phyloP scores from a whole-genome alignment of 805 yeast species.

The Cyberlindnera samutprakarnensis region DNA sequence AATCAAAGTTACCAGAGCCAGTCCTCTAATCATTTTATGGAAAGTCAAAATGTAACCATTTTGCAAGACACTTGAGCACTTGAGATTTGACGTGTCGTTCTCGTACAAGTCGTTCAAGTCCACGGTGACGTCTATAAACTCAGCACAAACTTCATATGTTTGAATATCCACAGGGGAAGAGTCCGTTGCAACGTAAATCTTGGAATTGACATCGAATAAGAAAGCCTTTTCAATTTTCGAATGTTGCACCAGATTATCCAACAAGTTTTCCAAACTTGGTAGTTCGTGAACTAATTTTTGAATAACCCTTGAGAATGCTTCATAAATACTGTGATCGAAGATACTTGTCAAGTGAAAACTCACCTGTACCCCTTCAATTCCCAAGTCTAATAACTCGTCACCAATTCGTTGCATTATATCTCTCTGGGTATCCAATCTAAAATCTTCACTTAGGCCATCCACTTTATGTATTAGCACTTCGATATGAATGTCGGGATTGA shows the following conservation, averaged over 20 bases:
- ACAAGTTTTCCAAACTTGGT: constrained; percentile 79
- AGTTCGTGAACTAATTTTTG: constrained; percentile 87
- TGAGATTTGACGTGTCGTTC: constrained; percentile 24
- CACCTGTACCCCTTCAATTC: constrained; percentile 85
- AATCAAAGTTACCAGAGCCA: constrained; percentile 83
- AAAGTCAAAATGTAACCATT: constrained; percentile 81
- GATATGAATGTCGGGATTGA: constrained; percentile 77
- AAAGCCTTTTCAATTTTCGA: constrained; percentile 90
- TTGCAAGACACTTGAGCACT: constrained; percentile 67
- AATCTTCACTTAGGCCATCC: constrained; percentile 92
- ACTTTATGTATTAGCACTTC: constrained; percentile 94
- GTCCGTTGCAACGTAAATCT: constrained; percentile 93
- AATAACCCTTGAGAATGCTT: constrained; percentile 88
- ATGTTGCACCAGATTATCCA: constrained; percentile 83
- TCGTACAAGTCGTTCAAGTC: constrained; percentile 74
- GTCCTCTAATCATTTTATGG: constrained; percentile 87
- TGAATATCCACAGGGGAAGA: constrained; percentile 93
- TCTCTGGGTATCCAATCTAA: constrained; percentile 87
- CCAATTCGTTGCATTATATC: constrained; percentile 95
- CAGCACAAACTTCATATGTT: constrained; percentile 94
- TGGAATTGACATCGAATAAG: constrained; percentile 84
- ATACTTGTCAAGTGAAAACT: constrained; percentile 89
- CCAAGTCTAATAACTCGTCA: constrained; percentile 84
- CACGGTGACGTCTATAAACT: constrained; percentile 89
- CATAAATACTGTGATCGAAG: constrained; percentile 92